These are phyloP conservation scores for Akanthomyces muscarius DNA, from an alignment of 2,329 filamentous ascomycete genomes.

Conservation along the genomic window DNA sequence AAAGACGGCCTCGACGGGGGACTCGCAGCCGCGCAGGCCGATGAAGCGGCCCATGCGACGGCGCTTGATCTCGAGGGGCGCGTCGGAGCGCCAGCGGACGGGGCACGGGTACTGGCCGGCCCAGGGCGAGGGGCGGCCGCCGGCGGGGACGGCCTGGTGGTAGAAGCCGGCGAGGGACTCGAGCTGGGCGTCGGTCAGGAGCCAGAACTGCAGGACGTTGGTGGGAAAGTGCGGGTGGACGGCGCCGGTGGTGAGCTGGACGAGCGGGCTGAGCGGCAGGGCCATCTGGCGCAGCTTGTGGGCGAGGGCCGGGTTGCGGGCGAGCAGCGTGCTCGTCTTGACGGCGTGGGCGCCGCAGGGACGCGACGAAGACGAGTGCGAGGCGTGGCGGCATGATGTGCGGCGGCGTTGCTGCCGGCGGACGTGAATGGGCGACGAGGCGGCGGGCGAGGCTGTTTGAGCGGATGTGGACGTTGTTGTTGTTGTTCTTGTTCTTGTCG, in stretches of 20 bases:
- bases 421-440: slow-evolving; percentile 24
- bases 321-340: slow-evolving; percentile 33
- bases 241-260: slow-evolving; percentile 57
- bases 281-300: slow-evolving; percentile 63
- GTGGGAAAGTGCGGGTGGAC: slow-evolving; percentile 62
- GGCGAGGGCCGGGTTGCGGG: slow-evolving; percentile 48
- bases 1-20: slow-evolving; percentile 25
- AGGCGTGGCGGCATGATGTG: slow-evolving; percentile 4
- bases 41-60: slow-evolving; percentile 71
- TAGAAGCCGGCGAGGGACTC: slow-evolving; percentile 69
- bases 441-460: slow-evolving; percentile 31
- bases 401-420: slow-evolving; percentile 16
- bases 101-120: slow-evolving; percentile 61
- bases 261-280: slow-evolving; percentile 62
- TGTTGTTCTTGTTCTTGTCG: slow-evolving; percentile 17
- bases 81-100: slow-evolving; percentile 56
- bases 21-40: slow-evolving; percentile 57
- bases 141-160: slow-evolving; percentile 58
- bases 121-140: slow-evolving; percentile 35
- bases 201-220: slow-evolving; percentile 68
- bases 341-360: slow-evolving; percentile 23
- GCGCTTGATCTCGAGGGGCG: slow-evolving; percentile 63
- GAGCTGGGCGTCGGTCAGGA: slow-evolving; percentile 66
- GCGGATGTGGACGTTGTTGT: slow-evolving; percentile 23
- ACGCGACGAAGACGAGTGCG: background rate